Conservation (phyloP, 73 alveolate genomes). For the Paramecium caudatum region DNA sequence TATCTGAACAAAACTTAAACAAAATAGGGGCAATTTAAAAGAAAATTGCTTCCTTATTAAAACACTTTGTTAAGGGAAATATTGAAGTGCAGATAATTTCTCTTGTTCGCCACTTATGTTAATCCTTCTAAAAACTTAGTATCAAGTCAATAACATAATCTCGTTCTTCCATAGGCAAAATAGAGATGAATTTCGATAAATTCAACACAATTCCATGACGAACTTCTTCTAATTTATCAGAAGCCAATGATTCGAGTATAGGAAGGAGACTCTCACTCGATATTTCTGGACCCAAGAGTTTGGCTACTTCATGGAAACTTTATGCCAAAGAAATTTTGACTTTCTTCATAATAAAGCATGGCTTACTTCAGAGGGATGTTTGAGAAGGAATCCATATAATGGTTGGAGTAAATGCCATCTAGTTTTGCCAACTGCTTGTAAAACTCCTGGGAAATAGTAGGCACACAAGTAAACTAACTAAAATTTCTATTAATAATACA, state of each 20-base stretch:
- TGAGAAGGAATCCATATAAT: slow-evolving; percentile 53
- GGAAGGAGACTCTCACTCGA: slow-evolving; percentile 71
- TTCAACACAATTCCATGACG: slow-evolving; percentile 66
- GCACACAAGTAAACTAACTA: slow-evolving; percentile 69
- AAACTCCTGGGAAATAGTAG: slow-evolving; percentile 69
- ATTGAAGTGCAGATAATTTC: slow-evolving; percentile 61
- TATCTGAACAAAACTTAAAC: slow-evolving; percentile 73
- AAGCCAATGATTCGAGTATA: slow-evolving; percentile 68
- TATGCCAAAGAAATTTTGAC: slow-evolving; percentile 79
- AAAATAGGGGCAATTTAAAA: slow-evolving; percentile 69
- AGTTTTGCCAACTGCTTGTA: slow-evolving; percentile 57
- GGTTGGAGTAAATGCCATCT: slow-evolving; percentile 55
- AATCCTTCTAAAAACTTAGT: slow-evolving; percentile 55
- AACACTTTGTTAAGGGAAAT: slow-evolving; percentile 50
- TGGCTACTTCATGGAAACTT: slow-evolving; percentile 84
- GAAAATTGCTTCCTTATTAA: slow-evolving; percentile 55
- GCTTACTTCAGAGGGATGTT: slow-evolving; percentile 61
- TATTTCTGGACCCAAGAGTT: slow-evolving; percentile 79
- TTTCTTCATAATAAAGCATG: slow-evolving; percentile 11
- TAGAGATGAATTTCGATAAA: slow-evolving; percentile 61
- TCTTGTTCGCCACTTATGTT: slow-evolving; percentile 73
- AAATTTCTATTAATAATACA: background rate
- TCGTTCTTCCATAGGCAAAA: slow-evolving; percentile 70
- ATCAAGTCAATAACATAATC: slow-evolving; percentile 70
- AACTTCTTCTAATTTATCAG: slow-evolving; percentile 74